Evolutionary conservation across 495 filamentous ascomycete species (phyloP), one percentile per base, ranked within the genome.

Genomic region (Penicillium canescens): DNA sequence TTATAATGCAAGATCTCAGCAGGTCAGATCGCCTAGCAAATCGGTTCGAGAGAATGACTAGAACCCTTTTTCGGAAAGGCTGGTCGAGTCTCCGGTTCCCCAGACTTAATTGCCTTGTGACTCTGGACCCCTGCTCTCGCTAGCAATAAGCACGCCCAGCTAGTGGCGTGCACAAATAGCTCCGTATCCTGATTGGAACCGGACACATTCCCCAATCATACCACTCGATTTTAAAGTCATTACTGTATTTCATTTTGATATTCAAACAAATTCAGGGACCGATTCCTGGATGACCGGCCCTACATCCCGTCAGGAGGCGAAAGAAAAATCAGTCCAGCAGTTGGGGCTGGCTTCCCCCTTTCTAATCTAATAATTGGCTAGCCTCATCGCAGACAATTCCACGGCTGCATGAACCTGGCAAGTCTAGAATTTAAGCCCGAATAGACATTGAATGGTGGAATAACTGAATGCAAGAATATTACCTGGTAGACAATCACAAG

Each of bases 151-250:
- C 33, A 45, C 47, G 43, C 48, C 41, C 36, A 55, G 46, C 36
- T 28, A 44, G 62, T 65, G 62, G 60, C 62, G 46, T 57, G 47
- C 50, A 52, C 16, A 10, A 46, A 44, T 23, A 52, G 59, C 56
- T 65, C 62, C 62, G 59, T 59, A 55, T 65, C 57, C 63, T 56
- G 46, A 58, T 66, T 53, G 52, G 60, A 59, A 60, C 58, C 12
- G 48, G 60, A 56, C 41, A 42, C 14, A 39, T 54, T 55, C 59
- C 44, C 60, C 59, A 65, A 51, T 65, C 38, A 59, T 54, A 56
- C 46, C 52, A 56, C 26, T 26, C 14, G 18, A 28, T 20, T 10
- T 28, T 12, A 35, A n/a, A 14, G 18, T 42, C n/a, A 3, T 33
- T 12, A 37, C 16, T 21, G 23, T 46, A 11, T 45, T 48, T 49